Percentiles rank a stretch among this genome's conserved stretches.
phyloP scores from a whole-genome alignment of 176 grass and related monocot genomes.

The Raddia guianensis region DNA sequence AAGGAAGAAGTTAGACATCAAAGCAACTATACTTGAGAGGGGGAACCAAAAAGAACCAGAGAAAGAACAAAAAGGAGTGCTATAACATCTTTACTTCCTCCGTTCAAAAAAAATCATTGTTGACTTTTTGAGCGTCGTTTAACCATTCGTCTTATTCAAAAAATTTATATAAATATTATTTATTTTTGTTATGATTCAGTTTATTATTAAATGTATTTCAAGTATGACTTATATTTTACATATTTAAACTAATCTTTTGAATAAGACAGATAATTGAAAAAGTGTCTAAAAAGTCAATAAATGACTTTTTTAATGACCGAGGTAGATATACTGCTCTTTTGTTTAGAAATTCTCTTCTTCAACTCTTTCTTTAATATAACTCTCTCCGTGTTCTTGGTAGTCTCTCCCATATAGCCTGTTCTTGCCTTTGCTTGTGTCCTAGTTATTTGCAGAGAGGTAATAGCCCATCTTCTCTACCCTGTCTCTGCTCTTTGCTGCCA shows the following conservation, averaged over 20 bases:
- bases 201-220: too few species aligned
- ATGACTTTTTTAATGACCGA: too few species aligned
- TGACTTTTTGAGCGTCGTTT: too few species aligned
- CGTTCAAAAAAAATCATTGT: too few species aligned
- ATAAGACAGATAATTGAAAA: too few species aligned
- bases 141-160: too few species aligned
- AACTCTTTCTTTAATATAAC: conserved; percentile 47
- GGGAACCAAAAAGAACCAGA: conserved; percentile 31
- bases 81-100: too few species aligned
- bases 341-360: conserved; percentile 43
- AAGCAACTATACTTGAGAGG: conserved; percentile 1
- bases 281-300: too few species aligned
- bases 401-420: conserved; percentile 38
- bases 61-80: conserved; percentile 40
- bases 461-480: conserved; percentile 10
- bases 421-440: conserved; percentile 27
- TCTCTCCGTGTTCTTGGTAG: conserved; percentile 51
- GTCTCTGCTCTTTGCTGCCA: conserved; percentile 19
- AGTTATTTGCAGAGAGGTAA: conserved; percentile 39
- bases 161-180: too few species aligned
- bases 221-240: too few species aligned
- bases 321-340: conserved; percentile 17
- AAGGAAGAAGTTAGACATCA: conserved; percentile 35
- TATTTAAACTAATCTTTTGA: too few species aligned
- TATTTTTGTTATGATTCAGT: too few species aligned